phyloP scores from a whole-genome alignment of 139 green algal species.

The Chlorella vulgaris region DNA sequence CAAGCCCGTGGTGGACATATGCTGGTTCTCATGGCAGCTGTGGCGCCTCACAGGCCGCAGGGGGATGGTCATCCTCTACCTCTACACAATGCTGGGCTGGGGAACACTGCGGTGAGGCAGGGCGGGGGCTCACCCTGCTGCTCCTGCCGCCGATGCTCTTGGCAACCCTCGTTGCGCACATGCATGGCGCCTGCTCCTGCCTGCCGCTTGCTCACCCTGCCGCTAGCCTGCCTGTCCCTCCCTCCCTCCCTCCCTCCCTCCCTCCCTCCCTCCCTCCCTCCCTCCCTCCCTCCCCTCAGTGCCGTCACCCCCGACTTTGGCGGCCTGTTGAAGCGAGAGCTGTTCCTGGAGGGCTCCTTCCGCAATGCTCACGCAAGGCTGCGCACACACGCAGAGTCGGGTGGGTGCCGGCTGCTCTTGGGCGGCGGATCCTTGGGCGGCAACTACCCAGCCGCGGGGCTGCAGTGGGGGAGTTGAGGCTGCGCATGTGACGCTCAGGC shows the following conservation, averaged over 20 bases:
- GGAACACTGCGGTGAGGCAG: conserved; percentile 50
- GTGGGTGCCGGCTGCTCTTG: conserved; percentile 3
- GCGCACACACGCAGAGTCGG: conserved; percentile 63
- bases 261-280: no score
- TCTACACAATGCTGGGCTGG: conserved; percentile 69
- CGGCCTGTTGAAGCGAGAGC: conserved; percentile 47
- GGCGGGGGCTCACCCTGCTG: no score
- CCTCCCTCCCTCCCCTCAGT: not conserved
- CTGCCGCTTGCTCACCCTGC: no score
- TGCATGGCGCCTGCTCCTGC: no score
- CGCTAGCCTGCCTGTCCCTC: no score
- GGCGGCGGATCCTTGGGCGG: not conserved
- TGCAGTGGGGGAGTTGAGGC: not conserved
- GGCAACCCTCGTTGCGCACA: no score
- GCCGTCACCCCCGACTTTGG: conserved; percentile 71
- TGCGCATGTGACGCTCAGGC: not conserved
- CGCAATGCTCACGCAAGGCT: conserved; percentile 59
- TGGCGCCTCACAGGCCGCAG: conserved; percentile 61
- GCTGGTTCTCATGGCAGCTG: conserved; percentile 72
- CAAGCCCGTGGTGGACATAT: conserved; percentile 76
- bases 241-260: not conserved
- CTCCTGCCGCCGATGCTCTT: no score
- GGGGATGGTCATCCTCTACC: conserved; percentile 72
- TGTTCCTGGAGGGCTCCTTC: conserved; percentile 64
- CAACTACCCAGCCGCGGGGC: no score